Evolutionary conservation across 257 asterid species (phyloP).

Genomic region (Solanum gandarillasii): DNA sequence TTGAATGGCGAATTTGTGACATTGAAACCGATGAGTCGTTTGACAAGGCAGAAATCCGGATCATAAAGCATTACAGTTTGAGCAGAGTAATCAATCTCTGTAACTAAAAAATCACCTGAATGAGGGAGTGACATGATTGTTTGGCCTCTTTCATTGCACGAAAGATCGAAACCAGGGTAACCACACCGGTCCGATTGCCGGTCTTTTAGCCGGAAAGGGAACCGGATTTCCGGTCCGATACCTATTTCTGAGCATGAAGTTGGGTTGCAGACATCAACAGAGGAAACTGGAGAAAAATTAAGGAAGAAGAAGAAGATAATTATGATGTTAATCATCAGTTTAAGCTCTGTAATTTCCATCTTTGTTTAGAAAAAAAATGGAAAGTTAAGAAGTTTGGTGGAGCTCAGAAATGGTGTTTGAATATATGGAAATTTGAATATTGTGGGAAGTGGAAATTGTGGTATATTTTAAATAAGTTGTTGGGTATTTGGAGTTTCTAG

Average conservation of each 20-base stretch:
- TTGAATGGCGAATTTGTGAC: slow-evolving; percentile 31
- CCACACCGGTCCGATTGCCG: slow-evolving; percentile 45
- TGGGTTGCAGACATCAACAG: slow-evolving; percentile 31
- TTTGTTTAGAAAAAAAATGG: neutral
- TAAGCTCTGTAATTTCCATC: neutral
- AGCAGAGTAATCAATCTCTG: slow-evolving; percentile 37
- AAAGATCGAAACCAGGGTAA: slow-evolving; percentile 56
- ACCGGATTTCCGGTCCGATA: slow-evolving; percentile 43
- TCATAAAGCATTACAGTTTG: slow-evolving; percentile 45
- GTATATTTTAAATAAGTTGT: neutral
- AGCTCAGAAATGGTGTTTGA: neutral
- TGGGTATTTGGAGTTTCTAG: neutral
- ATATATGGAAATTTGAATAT: neutral
- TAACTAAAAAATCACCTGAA: slow-evolving; percentile 63
- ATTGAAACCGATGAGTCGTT: slow-evolving; percentile 39
- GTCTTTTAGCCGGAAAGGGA: slow-evolving; percentile 48
- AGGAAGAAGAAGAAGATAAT: neutral
- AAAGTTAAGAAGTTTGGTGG: neutral
- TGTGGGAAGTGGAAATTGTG: neutral
- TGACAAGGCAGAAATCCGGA: slow-evolving; percentile 46
- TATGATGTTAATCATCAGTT: neutral
- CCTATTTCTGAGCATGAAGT: neutral
- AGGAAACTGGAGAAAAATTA: neutral
- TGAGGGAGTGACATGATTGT: slow-evolving; percentile 48
- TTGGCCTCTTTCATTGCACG: slow-evolving; percentile 39